These are phyloP conservation scores for Magnaporthiopsis incrustans DNA, from an alignment of 2,329 filamentous ascomycete species.

Conservation along the genomic window DNA sequence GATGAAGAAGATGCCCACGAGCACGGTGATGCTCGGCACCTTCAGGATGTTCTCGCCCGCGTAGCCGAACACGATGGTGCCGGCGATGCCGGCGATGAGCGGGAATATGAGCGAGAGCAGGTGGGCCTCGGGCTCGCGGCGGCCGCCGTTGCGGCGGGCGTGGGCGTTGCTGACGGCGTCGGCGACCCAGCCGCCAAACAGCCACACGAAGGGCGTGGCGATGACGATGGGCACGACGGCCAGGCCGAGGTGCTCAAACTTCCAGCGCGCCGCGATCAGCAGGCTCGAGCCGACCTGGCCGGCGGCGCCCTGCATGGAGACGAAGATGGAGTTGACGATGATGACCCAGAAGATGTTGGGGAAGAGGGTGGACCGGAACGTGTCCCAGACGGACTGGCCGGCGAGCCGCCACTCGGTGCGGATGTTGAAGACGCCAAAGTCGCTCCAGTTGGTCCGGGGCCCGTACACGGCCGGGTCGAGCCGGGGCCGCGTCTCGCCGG, in stretches of 20 bases:
- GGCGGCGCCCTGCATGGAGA: constrained; percentile 17
- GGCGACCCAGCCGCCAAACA: constrained; percentile 25
- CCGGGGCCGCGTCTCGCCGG: constrained; percentile 18
- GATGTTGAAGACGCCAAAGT: constrained; percentile 21
- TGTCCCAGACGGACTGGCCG: constrained; percentile 14
- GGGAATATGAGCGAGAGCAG: constrained; percentile 19
- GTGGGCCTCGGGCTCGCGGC: constrained; percentile 19
- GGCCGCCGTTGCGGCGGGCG: constrained; percentile 14
- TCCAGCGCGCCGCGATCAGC: constrained; percentile 19
- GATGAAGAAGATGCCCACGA: constrained; percentile 17
- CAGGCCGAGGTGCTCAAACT: constrained; percentile 19
- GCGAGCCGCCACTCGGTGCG: constrained; percentile 16
- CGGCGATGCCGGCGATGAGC: constrained; percentile 15
- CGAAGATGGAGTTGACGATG: constrained; percentile 19
- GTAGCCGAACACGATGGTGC: constrained; percentile 17
- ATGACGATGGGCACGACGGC: constrained; percentile 16
- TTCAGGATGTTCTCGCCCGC: constrained; percentile 14
- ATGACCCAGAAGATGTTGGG: constrained; percentile 22
- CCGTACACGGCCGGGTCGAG: constrained; percentile 19
- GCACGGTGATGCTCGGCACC: constrained; percentile 14
- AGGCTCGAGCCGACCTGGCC: constrained; percentile 16
- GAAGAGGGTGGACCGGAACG: constrained; percentile 20
- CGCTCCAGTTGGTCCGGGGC: constrained; percentile 15
- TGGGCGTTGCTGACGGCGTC: constrained; percentile 18
- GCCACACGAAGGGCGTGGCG: constrained; percentile 14